Conservation (phyloP, 192 early-diverging fungal genomes). For the Coemansia guatemalensis region DNA sequence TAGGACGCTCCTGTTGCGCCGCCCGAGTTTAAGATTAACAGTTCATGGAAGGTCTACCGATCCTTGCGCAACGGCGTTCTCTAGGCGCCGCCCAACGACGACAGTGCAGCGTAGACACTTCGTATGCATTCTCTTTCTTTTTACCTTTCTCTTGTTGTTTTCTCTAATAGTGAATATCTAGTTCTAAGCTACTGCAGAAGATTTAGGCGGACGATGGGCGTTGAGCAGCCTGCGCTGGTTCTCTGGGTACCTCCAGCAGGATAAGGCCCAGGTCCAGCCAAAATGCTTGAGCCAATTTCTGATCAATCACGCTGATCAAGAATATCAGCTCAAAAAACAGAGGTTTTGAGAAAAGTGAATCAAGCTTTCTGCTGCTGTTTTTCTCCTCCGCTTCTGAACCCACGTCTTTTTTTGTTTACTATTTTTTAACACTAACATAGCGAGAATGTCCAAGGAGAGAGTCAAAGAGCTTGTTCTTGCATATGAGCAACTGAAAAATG, state of each 20-base stretch:
- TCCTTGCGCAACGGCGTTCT: slow-evolving; percentile 37
- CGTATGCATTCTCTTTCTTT: slow-evolving; percentile 5
- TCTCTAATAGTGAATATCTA: background rate
- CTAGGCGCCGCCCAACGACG: background rate
- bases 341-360: background rate
- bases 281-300: too few species aligned
- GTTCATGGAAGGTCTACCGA: slow-evolving; percentile 68
- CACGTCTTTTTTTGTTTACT: background rate
- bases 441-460: slow-evolving; percentile 19
- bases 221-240: too few species aligned
- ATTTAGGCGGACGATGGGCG: background rate
- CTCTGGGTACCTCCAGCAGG: too few species aligned
- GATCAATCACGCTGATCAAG: too few species aligned
- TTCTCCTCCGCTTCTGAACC: background rate
- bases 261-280: too few species aligned
- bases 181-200: background rate
- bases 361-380: background rate
- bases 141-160: slow-evolving; percentile 15
- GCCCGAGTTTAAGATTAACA: slow-evolving; percentile 66
- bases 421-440: slow-evolving; percentile 2
- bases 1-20: slow-evolving; percentile 56
- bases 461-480: slow-evolving; percentile 25
- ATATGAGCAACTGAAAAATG: slow-evolving; percentile 20
- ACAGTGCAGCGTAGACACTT: slow-evolving; percentile 1
- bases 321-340: too few species aligned